Conservation (phyloP, 495 filamentous ascomycete species). For the Daldinia vernicosa region DNA sequence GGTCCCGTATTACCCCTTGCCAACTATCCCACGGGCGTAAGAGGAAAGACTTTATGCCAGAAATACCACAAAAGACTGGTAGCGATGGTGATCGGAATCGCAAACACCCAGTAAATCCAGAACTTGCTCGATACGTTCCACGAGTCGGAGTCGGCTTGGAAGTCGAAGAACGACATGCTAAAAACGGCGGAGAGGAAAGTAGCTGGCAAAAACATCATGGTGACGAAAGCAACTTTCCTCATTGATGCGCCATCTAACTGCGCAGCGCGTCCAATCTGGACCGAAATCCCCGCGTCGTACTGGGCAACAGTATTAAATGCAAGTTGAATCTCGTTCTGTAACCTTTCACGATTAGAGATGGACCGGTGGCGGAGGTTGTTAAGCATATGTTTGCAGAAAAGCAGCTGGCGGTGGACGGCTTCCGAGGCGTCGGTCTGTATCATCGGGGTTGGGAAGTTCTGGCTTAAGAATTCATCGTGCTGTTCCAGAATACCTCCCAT, state of each 20-base stretch:
- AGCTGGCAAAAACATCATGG: constrained; percentile 48
- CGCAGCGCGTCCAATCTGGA: constrained; percentile 50
- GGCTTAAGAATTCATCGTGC: neutral
- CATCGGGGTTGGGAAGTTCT: constrained; percentile 23
- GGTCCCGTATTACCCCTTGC: neutral
- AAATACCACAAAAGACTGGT: neutral
- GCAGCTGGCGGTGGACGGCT: constrained; percentile 42
- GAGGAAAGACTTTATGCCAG: neutral
- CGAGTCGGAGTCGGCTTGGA: constrained; percentile 19
- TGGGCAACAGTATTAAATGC: constrained; percentile 53
- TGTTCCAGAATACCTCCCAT: constrained; percentile 49
- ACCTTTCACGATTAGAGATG: constrained; percentile 50
- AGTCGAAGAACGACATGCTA: constrained; percentile 47
- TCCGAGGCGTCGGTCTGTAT: constrained; percentile 6
- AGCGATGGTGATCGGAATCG: constrained; percentile 11
- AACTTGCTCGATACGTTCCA: constrained; percentile 46
- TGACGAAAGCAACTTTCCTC: constrained; percentile 49
- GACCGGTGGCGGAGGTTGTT: constrained; percentile 52
- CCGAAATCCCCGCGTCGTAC: constrained; percentile 46
- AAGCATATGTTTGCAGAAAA: constrained; percentile 51
- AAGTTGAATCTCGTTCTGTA: constrained; percentile 58
- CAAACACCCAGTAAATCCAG: constrained; percentile 50
- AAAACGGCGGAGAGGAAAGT: constrained; percentile 49
- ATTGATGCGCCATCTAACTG: constrained; percentile 51
- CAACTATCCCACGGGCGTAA: neutral